Conservation (phyloP, 139 green algal genomes). For the Eudorina sp. region DNA sequence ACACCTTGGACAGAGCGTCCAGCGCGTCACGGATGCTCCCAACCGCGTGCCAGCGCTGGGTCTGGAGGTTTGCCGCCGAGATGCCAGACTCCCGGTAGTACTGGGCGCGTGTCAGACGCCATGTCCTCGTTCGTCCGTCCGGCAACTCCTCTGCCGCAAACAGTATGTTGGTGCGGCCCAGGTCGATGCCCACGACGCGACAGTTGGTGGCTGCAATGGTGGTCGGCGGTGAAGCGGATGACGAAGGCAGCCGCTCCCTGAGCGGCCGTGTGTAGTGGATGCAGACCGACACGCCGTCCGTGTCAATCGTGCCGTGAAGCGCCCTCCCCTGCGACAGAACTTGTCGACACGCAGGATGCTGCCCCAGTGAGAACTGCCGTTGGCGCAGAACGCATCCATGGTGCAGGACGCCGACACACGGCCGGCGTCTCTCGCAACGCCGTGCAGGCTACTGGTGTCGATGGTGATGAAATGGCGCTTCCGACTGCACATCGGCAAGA, state of each 20-base stretch:
- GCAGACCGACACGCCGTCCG: constrained; percentile 10
- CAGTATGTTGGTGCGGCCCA: not conserved
- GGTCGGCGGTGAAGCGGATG: not conserved
- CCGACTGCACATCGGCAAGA: not conserved
- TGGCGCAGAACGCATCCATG: not conserved
- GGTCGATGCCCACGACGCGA: not conserved
- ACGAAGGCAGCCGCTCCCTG: not conserved
- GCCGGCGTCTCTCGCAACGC: not conserved
- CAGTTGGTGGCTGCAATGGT: not conserved
- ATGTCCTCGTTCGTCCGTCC: no score
- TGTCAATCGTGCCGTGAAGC: constrained; percentile 12
- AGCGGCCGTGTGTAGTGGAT: constrained; percentile 10
- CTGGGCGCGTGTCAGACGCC: no score
- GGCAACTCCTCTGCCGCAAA: not conserved
- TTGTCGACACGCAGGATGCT: not conserved
- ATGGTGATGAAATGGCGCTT: not conserved
- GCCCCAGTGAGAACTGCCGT: not conserved
- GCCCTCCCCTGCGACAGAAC: not conserved
- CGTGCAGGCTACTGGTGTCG: not conserved
- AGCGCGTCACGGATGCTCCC: no score
- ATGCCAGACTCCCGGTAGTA: no score
- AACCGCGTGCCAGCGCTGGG: no score
- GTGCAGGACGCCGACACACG: not conserved
- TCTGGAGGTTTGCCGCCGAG: no score
- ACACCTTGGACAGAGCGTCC: no score